A percentile compares a stretch with the other conserved stretches of the same genome.
Evolutionary conservation across 495 filamentous ascomycete genomes (phyloP).

Genomic region (Aspergillus ellipticus): DNA sequence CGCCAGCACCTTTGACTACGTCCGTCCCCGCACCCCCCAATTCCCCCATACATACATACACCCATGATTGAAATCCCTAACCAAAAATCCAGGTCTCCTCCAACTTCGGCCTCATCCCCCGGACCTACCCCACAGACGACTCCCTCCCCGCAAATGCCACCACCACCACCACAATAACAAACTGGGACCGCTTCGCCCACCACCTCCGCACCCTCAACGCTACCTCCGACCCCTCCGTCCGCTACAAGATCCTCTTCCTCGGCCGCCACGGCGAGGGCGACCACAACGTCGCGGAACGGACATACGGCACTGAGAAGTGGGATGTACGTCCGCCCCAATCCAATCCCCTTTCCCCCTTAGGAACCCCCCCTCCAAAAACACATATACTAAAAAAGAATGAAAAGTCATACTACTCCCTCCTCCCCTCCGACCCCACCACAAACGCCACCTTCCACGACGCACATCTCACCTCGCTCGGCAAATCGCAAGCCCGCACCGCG

Average conservation of each 20-base stretch:
- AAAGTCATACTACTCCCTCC: constrained; percentile 68
- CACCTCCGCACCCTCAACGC: constrained; percentile 53
- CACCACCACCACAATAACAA: constrained; percentile 27
- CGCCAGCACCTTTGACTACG: constrained; percentile 64
- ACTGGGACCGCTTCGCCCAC: constrained; percentile 63
- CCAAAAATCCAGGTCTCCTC: constrained; percentile 28
- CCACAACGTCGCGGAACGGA: constrained; percentile 63
- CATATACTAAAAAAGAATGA: neutral
- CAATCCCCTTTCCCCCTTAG: neutral
- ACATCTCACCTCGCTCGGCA: constrained; percentile 60
- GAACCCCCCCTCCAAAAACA: neutral
- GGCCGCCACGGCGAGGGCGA: constrained; percentile 71
- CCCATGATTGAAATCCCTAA: too few relatives aligned
- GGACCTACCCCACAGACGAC: constrained; percentile 46
- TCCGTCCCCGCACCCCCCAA: constrained; percentile 17
- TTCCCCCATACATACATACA: neutral
- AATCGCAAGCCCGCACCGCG: constrained; percentile 59
- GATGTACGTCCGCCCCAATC: constrained; percentile 41
- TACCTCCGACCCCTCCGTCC: constrained; percentile 33
- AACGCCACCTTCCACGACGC: constrained; percentile 70
- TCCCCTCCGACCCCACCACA: constrained; percentile 72
- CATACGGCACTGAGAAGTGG: constrained; percentile 65
- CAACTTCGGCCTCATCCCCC: constrained; percentile 65
- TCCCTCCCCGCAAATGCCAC: neutral
- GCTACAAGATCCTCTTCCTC: constrained; percentile 67